Evolutionary conservation across 208 protist genomes (phyloP), one percentile per base, ranked within the genome.

Genomic region (Porcisia deanei): DNA sequence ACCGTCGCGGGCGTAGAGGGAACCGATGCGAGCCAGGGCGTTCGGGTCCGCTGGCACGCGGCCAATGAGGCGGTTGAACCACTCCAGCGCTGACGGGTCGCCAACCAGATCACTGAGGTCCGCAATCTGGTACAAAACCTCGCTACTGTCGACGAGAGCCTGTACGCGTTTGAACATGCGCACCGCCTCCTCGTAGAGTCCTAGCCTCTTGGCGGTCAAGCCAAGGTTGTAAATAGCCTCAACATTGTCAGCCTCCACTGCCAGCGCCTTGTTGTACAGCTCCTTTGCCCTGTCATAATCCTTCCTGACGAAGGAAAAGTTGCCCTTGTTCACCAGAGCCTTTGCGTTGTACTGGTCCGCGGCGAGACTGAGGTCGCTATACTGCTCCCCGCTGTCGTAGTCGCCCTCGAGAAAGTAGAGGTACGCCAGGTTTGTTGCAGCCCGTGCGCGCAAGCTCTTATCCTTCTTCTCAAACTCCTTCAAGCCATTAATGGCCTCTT

Each of bases 381-480:
- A 99, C 79, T 97, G 96, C 75, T 98, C 94, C 25, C 98, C 98
- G 78, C 92, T 98, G 22, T 98, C 95, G 80, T 95, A 91, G 85
- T 99, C 98, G 73, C 95, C 96, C 79, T 99, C 98, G n/a, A 99
- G 90, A 84, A 99, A 99, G 91, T 99, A 99, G 34, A 99, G 86
- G 80, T 99, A 99, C 10, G 97, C 96, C 30, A 99, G 85, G 88
- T 99, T 99, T 61, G 97, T 99, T 68, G 98, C 96, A 22, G 98
- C 98, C 9, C 91, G 89, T 43, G 94, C 93, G 53, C 91, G 88
- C 61, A 98, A 90, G 41, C 84, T 75, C 78, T 91, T 91, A 83
- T 99, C 97, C 86, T 98, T 97, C 87, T 98, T 98, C 85, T 99
- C 98, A 72, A 99, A 99, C 16, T 86, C 85, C 82, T 98, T 98